phyloP scores from a whole-genome alignment of 2,329 filamentous ascomycete species.

The Nemania diffusa region DNA sequence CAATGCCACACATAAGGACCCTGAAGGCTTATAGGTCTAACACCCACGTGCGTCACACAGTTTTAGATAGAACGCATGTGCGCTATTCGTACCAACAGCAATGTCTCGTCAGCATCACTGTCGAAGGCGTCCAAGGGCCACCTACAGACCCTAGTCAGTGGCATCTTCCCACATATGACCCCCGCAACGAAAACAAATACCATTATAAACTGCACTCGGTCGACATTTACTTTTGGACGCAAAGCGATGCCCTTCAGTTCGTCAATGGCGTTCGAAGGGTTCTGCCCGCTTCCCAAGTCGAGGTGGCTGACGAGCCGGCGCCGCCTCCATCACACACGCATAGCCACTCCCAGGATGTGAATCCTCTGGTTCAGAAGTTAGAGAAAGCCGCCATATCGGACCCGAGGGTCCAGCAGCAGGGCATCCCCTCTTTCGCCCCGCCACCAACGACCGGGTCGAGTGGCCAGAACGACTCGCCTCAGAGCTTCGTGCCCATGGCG shows the following conservation, averaged over 20 bases:
- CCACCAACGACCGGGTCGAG: constrained; percentile 53
- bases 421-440: constrained; percentile 53
- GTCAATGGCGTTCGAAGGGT: constrained; percentile 74
- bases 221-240: constrained; percentile 84
- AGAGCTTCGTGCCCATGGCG: constrained; percentile 70
- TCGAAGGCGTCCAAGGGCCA: constrained; percentile 60
- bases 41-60: constrained; percentile 54
- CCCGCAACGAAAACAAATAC: constrained; percentile 79
- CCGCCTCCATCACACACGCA: constrained; percentile 55
- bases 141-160: constrained; percentile 67
- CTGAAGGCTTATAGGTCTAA: neutral
- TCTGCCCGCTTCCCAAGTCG: constrained; percentile 68
- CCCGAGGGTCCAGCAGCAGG: constrained; percentile 54
- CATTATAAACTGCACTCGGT: constrained; percentile 80
- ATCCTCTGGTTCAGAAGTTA: constrained; percentile 77
- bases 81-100: constrained; percentile 80
- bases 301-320: constrained; percentile 72
- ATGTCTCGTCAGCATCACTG: constrained; percentile 73
- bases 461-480: constrained; percentile 49
- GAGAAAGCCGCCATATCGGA: constrained; percentile 76
- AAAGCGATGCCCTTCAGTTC: constrained; percentile 75
- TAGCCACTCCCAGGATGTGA: constrained; percentile 59
- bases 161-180: constrained; percentile 80
- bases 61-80: constrained; percentile 72
- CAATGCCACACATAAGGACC: neutral